Conservation (phyloP, 164 flowering plant species). For the Magnolia sinica region DNA sequence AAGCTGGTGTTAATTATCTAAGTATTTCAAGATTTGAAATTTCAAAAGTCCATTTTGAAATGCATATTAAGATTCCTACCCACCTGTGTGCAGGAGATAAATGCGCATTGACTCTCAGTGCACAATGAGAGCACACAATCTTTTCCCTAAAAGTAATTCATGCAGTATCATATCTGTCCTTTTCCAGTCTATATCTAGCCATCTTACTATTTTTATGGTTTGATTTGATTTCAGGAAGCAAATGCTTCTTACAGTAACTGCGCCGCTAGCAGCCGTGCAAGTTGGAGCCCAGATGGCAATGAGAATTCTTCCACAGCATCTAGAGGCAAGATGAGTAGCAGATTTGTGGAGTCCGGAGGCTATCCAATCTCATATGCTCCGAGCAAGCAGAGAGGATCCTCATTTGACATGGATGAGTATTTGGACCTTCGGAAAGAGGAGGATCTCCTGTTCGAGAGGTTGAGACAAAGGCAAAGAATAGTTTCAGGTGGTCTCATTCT, state of each 20-base stretch:
- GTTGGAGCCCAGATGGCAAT: conserved; percentile 55
- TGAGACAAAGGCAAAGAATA: conserved; percentile 51
- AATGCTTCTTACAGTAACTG: conserved; percentile 22
- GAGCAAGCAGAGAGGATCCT: conserved; percentile 13
- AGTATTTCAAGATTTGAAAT: too few relatives aligned
- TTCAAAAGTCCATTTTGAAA: too few relatives aligned
- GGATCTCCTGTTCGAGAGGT: conserved; percentile 52
- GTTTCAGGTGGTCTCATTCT: conserved; percentile 61
- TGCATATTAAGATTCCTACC: too few relatives aligned
- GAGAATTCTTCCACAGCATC: conserved; percentile 14
- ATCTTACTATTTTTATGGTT: background rate
- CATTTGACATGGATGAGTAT: conserved; percentile 59
- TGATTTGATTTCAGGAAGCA: conserved; percentile 25
- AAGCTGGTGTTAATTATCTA: too few relatives aligned
- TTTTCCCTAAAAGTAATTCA: background rate
- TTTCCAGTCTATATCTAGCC: background rate
- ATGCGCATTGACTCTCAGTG: too few relatives aligned
- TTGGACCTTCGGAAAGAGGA: conserved; percentile 36
- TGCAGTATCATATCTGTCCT: background rate
- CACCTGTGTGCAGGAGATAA: too few relatives aligned
- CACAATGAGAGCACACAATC: too few relatives aligned
- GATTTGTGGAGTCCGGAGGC: conserved; percentile 19
- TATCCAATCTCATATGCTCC: conserved; percentile 8
- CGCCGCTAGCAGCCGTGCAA: conserved; percentile 54
- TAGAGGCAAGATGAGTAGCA: conserved; percentile 18